Conservation (phyloP, 2,329 filamentous ascomycete genomes). For the Apiospora hydei region DNA sequence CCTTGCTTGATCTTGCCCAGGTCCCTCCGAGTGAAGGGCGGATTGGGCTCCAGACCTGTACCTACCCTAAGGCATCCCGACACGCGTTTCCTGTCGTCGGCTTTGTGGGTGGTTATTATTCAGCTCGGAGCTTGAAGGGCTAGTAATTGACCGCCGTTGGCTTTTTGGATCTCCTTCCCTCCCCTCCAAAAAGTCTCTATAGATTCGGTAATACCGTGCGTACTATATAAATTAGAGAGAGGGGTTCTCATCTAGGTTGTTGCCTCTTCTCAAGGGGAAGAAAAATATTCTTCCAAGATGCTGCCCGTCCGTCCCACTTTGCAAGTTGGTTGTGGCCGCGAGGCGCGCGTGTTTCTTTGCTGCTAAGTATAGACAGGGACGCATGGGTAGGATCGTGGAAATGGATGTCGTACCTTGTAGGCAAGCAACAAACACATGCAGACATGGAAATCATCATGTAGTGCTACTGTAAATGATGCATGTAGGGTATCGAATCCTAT, state of each 20-base stretch:
- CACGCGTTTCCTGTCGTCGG: constrained; percentile 9
- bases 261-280: not conserved
- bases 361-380: constrained; percentile 1
- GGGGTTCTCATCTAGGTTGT: constrained; percentile 2
- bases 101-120: not conserved
- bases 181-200: not conserved
- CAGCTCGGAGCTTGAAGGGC: constrained; percentile 4
- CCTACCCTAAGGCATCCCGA: not conserved
- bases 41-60: not conserved
- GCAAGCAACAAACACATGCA: not conserved
- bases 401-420: not conserved
- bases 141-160: not conserved
- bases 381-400: not conserved
- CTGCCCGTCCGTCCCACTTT: constrained; percentile 12
- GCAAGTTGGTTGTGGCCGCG: not conserved
- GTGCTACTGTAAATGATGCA: not conserved
- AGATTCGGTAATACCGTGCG: constrained; percentile 16
- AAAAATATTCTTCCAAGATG: constrained; percentile 9
- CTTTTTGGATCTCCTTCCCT: not conserved
- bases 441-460: not conserved
- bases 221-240: not conserved
- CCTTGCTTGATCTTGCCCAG: not conserved
- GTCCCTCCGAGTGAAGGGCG: no score
- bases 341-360: not conserved
- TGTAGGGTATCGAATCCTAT: constrained; percentile 6